These are phyloP conservation scores for Adansonia grandidieri DNA, from an alignment of 441 rosid species.

Conservation along the genomic window DNA sequence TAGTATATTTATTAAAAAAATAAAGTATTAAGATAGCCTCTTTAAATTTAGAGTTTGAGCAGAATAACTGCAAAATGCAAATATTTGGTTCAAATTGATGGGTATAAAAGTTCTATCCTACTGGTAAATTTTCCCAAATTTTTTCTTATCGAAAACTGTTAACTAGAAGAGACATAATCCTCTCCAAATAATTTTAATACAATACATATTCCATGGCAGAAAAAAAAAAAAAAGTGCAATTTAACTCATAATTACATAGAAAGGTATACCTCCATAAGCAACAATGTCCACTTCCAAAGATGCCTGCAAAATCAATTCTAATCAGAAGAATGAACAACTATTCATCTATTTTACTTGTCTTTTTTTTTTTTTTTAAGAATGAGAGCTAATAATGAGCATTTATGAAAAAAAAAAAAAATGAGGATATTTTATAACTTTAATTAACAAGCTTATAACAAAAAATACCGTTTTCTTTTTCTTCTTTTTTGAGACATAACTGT, in stretches of 20 bases:
- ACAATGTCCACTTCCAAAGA: conserved; percentile 79
- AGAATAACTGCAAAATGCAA: background rate
- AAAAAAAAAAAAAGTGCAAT: background rate
- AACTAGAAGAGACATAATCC: background rate
- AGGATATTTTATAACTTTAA: background rate
- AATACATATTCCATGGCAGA: background rate
- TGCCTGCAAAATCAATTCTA: conserved; percentile 52
- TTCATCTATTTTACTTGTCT: background rate
- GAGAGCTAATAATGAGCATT: background rate
- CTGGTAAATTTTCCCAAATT: background rate
- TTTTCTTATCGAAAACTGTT: background rate
- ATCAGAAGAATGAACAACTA: background rate
- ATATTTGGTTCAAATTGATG: background rate
- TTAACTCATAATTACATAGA: conserved; percentile 1
- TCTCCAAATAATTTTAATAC: background rate
- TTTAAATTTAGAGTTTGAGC: background rate
- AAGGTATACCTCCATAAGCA: conserved; percentile 81
- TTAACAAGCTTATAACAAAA: background rate
- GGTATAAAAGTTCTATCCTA: background rate
- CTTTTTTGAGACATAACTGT: background rate
- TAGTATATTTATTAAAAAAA: conserved; percentile 7
- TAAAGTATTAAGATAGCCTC: background rate
- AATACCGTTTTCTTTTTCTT: background rate
- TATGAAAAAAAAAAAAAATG: background rate
- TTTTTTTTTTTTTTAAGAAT: background rate